phyloP scores from a whole-genome alignment of 257 asterid genomes.

The Thymus quinquecostatus region DNA sequence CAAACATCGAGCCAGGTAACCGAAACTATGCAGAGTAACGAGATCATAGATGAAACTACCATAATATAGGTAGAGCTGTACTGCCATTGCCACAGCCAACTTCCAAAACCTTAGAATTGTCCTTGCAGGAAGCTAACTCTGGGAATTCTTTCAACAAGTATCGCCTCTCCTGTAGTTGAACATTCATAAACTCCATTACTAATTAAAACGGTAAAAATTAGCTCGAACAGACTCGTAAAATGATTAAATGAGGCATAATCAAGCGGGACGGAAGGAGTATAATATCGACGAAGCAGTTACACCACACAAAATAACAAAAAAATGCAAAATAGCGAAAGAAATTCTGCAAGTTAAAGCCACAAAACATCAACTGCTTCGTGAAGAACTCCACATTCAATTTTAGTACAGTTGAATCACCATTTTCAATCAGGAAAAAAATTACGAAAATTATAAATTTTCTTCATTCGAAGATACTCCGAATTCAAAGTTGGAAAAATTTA shows the following conservation, averaged over 20 bases:
- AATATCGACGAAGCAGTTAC: no score
- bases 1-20: no score
- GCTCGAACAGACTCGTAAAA: no score
- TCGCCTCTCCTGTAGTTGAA: slow-evolving; percentile 64
- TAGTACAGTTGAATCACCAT: neutral
- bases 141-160: slow-evolving; percentile 88
- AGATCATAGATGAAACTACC: slow-evolving; percentile 36
- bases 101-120: slow-evolving; percentile 71
- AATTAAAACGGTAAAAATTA: neutral
- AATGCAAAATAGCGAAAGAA: neutral
- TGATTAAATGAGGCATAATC: no score
- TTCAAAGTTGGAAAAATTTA: neutral
- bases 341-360: slow-evolving; percentile 17
- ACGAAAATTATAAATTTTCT: no score
- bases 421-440: no score
- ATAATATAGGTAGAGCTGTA: slow-evolving; percentile 72
- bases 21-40: slow-evolving; percentile 6
- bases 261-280: no score
- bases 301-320: no score
- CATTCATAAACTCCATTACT: neutral
- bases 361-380: neutral
- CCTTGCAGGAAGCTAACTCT: slow-evolving; percentile 68
- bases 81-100: slow-evolving; percentile 98
- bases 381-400: slow-evolving; percentile 9
- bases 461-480: no score